Conservation (phyloP, 1,284 basidiomycete genomes). For the Sutorius eximius region DNA sequence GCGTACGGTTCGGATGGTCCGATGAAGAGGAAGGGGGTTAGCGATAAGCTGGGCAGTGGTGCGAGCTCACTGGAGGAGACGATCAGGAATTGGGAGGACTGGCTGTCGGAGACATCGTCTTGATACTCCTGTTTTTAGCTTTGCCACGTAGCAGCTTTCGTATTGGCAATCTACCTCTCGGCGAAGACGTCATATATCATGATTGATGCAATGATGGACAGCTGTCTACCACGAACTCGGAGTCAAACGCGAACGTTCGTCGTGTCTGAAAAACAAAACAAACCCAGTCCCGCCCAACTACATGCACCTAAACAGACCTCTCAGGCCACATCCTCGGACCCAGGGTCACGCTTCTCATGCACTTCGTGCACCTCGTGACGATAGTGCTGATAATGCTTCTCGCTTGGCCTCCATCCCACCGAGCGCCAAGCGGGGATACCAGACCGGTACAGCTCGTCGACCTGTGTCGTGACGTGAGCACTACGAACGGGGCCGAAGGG, state of each 20-base stretch:
- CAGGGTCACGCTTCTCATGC: constrained; percentile 26
- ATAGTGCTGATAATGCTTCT: constrained; percentile 24
- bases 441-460: constrained; percentile 33
- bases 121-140: background rate
- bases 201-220: background rate
- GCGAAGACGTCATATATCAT: background rate
- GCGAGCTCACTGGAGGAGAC: constrained; percentile 1
- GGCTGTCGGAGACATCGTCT: constrained; percentile 24
- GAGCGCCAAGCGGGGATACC: constrained; percentile 27
- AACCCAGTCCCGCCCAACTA: background rate
- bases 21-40: background rate
- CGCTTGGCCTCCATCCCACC: constrained; percentile 23
- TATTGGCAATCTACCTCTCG: background rate
- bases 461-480: constrained; percentile 13
- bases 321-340: constrained; percentile 19
- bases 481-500: background rate
- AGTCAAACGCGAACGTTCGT: background rate
- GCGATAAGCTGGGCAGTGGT: background rate
- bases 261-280: background rate
- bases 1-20: constrained; percentile 4
- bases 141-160: background rate
- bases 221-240: background rate
- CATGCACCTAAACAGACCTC: background rate
- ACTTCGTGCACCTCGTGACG: constrained; percentile 5
- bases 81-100: constrained; percentile 30